A percentile compares a stretch with the other conserved stretches of the same genome.
Conservation (phyloP, 2,329 filamentous ascomycete species). For the Claviceps arundinis region DNA sequence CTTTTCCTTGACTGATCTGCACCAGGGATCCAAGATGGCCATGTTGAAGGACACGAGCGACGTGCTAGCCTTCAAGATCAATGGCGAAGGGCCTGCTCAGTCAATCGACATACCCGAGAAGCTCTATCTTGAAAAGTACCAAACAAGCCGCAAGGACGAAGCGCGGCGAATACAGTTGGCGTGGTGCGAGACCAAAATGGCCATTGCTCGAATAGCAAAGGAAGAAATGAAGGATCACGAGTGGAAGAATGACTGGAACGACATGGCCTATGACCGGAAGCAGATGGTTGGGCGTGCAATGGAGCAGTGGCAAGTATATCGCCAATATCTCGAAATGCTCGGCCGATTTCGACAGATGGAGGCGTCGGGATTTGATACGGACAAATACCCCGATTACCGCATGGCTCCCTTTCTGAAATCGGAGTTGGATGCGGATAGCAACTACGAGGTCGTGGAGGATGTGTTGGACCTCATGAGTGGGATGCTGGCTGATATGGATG, state of each 20-base stretch:
- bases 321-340: conserved; percentile 22
- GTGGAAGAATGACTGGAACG: conserved; percentile 15
- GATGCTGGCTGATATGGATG: conserved; percentile 22
- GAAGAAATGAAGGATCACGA: conserved; percentile 16
- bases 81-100: conserved; percentile 26
- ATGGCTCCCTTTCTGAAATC: conserved; percentile 23
- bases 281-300: conserved; percentile 17
- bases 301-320: conserved; percentile 19
- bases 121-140: conserved; percentile 42
- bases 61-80: conserved; percentile 35
- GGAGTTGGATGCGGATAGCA: conserved; percentile 18
- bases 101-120: conserved; percentile 36
- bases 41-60: conserved; percentile 33
- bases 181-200: conserved; percentile 20
- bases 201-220: conserved; percentile 11
- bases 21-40: conserved; percentile 26
- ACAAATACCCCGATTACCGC: conserved; percentile 25
- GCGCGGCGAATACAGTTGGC: conserved; percentile 30
- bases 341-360: conserved; percentile 24
- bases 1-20: conserved; percentile 22
- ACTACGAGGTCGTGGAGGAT: conserved; percentile 18
- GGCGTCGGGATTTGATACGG: conserved; percentile 23
- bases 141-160: conserved; percentile 30
- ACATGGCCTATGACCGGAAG: conserved; percentile 15
- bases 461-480: conserved; percentile 20